Evolutionary conservation across 306 rosid species (phyloP).

Genomic region (Dryas drummondii): DNA sequence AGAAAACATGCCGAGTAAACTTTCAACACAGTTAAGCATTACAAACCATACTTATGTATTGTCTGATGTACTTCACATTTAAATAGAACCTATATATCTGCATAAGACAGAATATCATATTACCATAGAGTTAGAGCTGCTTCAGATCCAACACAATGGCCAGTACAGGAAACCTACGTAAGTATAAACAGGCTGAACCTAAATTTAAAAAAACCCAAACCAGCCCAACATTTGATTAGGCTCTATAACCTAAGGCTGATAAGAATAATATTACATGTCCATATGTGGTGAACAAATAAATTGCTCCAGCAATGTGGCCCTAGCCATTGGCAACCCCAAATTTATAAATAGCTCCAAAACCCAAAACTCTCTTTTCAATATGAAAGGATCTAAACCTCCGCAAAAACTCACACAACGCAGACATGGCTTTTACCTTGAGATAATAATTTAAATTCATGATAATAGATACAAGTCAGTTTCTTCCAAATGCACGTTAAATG

Average conservation of each 20-base stretch:
- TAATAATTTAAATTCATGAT: neutral
- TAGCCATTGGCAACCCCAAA: neutral
- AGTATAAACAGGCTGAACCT: neutral
- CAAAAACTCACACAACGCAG: too few species aligned
- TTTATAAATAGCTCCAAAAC: neutral
- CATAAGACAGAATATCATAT: neutral
- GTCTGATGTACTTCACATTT: neutral
- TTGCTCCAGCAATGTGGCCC: neutral
- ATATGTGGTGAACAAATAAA: neutral
- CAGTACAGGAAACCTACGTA: neutral
- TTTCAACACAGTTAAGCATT: neutral
- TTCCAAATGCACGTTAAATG: neutral
- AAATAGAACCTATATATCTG: neutral
- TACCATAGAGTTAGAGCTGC: neutral
- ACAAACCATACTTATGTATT: neutral
- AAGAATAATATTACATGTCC: neutral
- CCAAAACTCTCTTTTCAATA: neutral
- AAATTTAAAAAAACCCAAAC: neutral
- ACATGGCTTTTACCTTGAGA: neutral
- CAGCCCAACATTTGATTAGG: neutral
- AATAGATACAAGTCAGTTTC: neutral
- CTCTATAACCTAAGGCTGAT: neutral
- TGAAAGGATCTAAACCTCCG: neutral
- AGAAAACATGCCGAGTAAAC: neutral
- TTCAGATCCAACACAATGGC: neutral